These are phyloP conservation scores for Fusarium redolens DNA, from an alignment of 2,329 filamentous ascomycete genomes.

Conservation along the genomic window DNA sequence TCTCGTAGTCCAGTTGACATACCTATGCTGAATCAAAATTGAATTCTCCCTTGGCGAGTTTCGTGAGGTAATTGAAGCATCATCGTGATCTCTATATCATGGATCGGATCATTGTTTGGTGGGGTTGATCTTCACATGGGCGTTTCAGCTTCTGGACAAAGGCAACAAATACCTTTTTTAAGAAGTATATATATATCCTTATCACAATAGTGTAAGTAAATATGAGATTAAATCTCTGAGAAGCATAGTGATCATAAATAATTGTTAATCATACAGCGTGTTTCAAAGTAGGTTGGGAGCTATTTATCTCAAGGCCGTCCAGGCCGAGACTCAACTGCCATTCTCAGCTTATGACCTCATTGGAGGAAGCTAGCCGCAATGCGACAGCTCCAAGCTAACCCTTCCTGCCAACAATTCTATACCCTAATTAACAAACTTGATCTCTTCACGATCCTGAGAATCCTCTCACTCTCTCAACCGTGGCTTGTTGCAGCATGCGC, in stretches of 20 bases:
- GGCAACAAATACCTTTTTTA: background rate
- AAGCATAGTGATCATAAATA: background rate
- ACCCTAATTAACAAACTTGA: background rate
- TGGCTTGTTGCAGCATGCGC: slow-evolving; percentile 16
- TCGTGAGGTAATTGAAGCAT: background rate
- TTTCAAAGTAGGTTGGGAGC: background rate
- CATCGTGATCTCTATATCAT: background rate
- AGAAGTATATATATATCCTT: background rate
- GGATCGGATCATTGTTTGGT: background rate
- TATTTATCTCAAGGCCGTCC: background rate
- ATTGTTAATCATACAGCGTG: background rate
- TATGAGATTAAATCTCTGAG: background rate
- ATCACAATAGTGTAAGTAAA: background rate
- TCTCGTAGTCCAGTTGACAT: background rate
- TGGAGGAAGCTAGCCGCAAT: slow-evolving; percentile 16
- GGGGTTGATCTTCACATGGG: slow-evolving; percentile 32
- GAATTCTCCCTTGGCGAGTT: too few species aligned
- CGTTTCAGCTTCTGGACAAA: background rate
- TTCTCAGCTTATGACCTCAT: slow-evolving; percentile 17
- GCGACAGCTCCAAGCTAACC: slow-evolving; percentile 14
- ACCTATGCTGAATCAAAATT: background rate
- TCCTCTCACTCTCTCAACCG: background rate
- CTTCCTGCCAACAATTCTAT: slow-evolving; percentile 4
- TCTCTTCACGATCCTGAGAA: background rate
- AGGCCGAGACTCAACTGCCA: background rate